A percentile compares a stretch with the other conserved stretches of the same genome.
Evolutionary conservation across 306 rosid species (phyloP).

Genomic region (Prunus dulcis): DNA sequence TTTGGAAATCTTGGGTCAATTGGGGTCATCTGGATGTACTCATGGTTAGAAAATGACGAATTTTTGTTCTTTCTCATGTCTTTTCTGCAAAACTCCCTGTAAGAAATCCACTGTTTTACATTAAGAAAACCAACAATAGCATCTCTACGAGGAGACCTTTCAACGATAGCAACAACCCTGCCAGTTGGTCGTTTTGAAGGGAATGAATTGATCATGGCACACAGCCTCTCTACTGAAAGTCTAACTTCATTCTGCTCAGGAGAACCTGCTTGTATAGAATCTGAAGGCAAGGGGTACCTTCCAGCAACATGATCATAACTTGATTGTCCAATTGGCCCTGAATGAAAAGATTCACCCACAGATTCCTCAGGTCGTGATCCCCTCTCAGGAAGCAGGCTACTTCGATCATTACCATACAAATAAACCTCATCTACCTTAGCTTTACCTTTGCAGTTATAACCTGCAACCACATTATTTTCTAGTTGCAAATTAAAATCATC

Average conservation of each 20-base stretch:
- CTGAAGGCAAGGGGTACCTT: constrained; percentile 19
- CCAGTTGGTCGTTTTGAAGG: constrained; percentile 90
- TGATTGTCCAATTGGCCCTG: constrained; percentile 28
- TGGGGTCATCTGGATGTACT: constrained; percentile 60
- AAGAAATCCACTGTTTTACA: constrained; percentile 42
- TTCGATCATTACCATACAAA: constrained; percentile 31
- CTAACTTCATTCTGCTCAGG: constrained; percentile 35
- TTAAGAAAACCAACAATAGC: constrained; percentile 66
- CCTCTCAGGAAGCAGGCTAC: constrained; percentile 30
- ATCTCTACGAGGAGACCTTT: constrained; percentile 62
- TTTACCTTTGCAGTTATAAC: constrained; percentile 45
- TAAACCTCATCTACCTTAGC: constrained; percentile 33
- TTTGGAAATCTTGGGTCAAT: constrained; percentile 65
- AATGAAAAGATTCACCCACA: constrained; percentile 26
- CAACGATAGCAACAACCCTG: constrained; percentile 64
- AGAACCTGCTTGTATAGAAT: constrained; percentile 32
- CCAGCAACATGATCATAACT: constrained; percentile 30
- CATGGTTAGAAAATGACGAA: constrained; percentile 34
- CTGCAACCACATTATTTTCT: constrained; percentile 37
- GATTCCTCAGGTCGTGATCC: constrained; percentile 20
- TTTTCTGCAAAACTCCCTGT: constrained; percentile 35
- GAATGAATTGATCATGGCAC: constrained; percentile 52
- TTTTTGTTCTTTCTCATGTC: constrained; percentile 42
- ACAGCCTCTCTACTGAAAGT: constrained; percentile 45
- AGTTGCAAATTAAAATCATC: constrained; percentile 36